Conservation (phyloP, 2,329 filamentous ascomycete species). For the Fusarium tanahbumbuense region DNA sequence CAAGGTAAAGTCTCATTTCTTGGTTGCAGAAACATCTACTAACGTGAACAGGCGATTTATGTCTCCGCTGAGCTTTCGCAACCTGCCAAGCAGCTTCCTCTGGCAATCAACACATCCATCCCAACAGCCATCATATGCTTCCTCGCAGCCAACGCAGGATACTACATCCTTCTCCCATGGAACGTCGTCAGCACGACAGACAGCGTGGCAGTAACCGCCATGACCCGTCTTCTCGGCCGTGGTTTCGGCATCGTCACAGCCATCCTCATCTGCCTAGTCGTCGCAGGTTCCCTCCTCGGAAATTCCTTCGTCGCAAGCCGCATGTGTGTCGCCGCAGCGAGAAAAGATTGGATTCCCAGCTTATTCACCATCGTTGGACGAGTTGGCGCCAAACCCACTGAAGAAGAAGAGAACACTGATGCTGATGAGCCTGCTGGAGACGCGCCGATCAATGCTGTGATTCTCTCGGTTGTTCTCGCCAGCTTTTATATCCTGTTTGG, state of each 20-base stretch:
- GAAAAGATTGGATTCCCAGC: slow-evolving; percentile 62
- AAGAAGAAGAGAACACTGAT: not conserved
- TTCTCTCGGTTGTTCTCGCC: slow-evolving; percentile 62
- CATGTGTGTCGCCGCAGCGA: slow-evolving; percentile 69
- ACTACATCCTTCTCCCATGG: slow-evolving; percentile 73
- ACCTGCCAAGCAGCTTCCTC: slow-evolving; percentile 66
- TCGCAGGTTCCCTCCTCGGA: slow-evolving; percentile 70
- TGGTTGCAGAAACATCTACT: accelerated
- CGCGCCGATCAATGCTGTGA: slow-evolving; percentile 65
- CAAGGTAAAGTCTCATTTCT: slow-evolving; percentile 58
- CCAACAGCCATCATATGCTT: slow-evolving; percentile 70
- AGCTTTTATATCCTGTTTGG: slow-evolving; percentile 70
- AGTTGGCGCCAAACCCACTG: slow-evolving; percentile 49
- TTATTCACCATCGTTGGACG: slow-evolving; percentile 59
- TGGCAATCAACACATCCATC: slow-evolving; percentile 70
- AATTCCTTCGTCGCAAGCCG: slow-evolving; percentile 72
- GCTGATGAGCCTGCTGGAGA: slow-evolving; percentile 52
- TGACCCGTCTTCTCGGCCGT: slow-evolving; percentile 65
- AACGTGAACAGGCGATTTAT: slow-evolving; percentile 60
- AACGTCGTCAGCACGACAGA: slow-evolving; percentile 67
- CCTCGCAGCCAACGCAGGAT: slow-evolving; percentile 69
- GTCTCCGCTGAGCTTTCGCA: slow-evolving; percentile 64
- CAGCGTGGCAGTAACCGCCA: slow-evolving; percentile 72
- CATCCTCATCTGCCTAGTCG: slow-evolving; percentile 68
- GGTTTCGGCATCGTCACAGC: slow-evolving; percentile 66